Conservation (phyloP, 192 early-diverging fungal species). For the Pilobolus umbonatus region DNA sequence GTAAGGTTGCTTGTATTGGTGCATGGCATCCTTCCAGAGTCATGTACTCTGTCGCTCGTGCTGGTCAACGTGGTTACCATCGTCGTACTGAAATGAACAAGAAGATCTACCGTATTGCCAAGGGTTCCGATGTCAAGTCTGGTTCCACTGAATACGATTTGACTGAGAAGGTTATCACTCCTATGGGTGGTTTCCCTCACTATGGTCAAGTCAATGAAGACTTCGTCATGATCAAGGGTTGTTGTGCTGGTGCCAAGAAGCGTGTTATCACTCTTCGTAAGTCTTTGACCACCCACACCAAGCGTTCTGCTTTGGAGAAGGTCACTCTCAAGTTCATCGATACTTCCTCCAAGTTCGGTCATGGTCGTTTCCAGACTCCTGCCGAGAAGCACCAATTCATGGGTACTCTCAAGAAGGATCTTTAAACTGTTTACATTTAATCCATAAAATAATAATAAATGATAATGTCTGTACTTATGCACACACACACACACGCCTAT, state of each 20-base stretch:
- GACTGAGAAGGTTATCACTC: conserved; percentile 94
- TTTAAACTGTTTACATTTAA: conserved; percentile 31
- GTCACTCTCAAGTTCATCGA: conserved; percentile 99
- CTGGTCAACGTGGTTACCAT: conserved; percentile 99
- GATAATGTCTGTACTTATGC: too few species aligned
- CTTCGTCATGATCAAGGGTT: conserved; percentile 98
- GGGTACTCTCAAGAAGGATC: conserved; percentile 89
- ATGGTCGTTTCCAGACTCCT: conserved; percentile 99
- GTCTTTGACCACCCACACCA: conserved; percentile 94
- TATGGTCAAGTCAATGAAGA: conserved; percentile 98
- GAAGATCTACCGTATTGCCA: conserved; percentile 99
- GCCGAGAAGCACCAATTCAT: conserved; percentile 93
- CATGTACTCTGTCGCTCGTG: conserved; percentile 98
- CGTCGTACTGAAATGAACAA: conserved; percentile 99
- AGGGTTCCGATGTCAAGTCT: conserved; percentile 73
- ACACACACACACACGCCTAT: too few species aligned
- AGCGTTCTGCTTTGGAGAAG: conserved; percentile 94
- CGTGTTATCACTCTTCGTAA: conserved; percentile 98
- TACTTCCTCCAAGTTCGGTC: conserved; percentile 98
- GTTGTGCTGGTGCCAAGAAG: conserved; percentile 94
- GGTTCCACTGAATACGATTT: conserved; percentile 96
- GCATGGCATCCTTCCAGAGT: conserved; percentile 96
- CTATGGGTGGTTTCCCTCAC: conserved; percentile 99
- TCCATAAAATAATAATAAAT: too few species aligned
- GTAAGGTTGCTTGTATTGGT: conserved; percentile 99